Evolutionary conservation across 2,329 filamentous ascomycete genomes (phyloP), one percentile per base, ranked within the genome.

Genomic region (Claviceps sp.): DNA sequence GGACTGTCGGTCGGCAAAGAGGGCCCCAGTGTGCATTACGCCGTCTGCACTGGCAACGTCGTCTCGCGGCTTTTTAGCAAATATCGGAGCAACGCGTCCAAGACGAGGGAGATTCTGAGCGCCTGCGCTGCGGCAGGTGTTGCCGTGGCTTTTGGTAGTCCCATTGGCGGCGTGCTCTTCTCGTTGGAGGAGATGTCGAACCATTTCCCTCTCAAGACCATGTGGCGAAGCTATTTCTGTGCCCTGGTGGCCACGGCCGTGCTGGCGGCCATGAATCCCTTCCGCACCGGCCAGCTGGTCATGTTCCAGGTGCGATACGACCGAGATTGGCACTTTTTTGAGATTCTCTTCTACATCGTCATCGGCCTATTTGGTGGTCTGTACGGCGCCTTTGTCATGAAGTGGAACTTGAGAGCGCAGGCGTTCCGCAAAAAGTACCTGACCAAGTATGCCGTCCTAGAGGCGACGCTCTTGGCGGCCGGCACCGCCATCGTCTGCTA

Each of bases 281-380:
- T 98, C 69, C 77, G 93, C 50, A 97, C 93, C 0, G 93, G 93
- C 20, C 93, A 98, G 64, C 77, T 98, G 43, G 93, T 98, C 79
- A 97, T 98, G 91, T 98, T 98, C 68, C 90, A 95, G 61, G 91
- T 98, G 61, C 82, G 82, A 60, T 98, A 98, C 64, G 91, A 97
- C 66, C 85, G 91, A 42, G 85, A 86, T 42, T 98, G 93, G 93
- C 93, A 98, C 70, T 95, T 95, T 62, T 98, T 98, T 63, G 93
- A 98, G 65, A 76, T 93, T 3, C 68, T 95, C 26, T 97, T 97
- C 64, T 98, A 95, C 68, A 78, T 95, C 57, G 73, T 95, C 50
- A 81, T 98, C 56, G 93, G 93, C 46, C 77, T 93, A 29, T 97
- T 98, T 60, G 93, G 93, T 42, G 93, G 93, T 5, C 74, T 97